Evolutionary conservation across 306 rosid genomes (phyloP).

Genomic region (Vicia villosa): DNA sequence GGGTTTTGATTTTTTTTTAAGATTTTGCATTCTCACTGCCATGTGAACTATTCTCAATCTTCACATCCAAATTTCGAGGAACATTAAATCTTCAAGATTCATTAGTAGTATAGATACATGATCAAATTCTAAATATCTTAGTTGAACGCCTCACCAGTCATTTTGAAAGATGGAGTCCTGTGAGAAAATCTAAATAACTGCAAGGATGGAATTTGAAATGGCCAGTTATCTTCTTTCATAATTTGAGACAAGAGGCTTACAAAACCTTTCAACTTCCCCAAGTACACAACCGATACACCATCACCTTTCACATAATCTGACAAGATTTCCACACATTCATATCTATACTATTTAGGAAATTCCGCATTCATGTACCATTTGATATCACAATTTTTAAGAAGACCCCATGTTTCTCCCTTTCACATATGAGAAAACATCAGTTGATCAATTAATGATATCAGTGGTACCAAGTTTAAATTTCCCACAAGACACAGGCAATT

Average conservation of each 20-base stretch:
- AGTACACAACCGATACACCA: conserved; percentile 47
- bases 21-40: conserved; percentile 33
- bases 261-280: conserved; percentile 73
- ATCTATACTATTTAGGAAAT: conserved; percentile 48
- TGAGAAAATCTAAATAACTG: conserved; percentile 86
- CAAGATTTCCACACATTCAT: conserved; percentile 69
- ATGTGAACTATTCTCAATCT: conserved; percentile 13
- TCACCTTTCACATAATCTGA: conserved; percentile 54
- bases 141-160: conserved; percentile 69
- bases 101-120: conserved; percentile 71
- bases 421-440: conserved; percentile 74
- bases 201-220: conserved; percentile 45
- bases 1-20: conserved; percentile 40
- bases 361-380: conserved; percentile 52
- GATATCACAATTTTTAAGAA: conserved; percentile 78
- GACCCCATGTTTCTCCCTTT: conserved; percentile 86
- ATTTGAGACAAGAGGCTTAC: conserved; percentile 61
- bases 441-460: conserved; percentile 41
- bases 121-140: conserved; percentile 78
- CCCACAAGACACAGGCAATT: no score
- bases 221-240: conserved; percentile 34
- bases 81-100: conserved; percentile 40
- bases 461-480: conserved; percentile 49
- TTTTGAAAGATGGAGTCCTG: conserved; percentile 71
- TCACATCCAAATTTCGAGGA: conserved; percentile 34